These are phyloP conservation scores for Erodium moschatum DNA, from an alignment of 441 rosid species.

Conservation along the genomic window DNA sequence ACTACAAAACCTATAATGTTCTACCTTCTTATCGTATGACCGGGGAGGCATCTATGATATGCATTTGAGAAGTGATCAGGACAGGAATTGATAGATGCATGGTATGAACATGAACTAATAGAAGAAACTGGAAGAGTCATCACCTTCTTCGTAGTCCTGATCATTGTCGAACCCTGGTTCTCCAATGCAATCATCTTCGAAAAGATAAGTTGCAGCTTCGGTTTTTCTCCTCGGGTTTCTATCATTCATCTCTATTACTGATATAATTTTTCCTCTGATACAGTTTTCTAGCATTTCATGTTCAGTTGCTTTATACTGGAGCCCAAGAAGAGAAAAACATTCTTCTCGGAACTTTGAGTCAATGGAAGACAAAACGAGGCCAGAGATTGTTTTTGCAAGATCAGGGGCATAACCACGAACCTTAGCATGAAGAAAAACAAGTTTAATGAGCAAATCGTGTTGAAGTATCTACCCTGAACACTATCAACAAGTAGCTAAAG, in stretches of 20 bases:
- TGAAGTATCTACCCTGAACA: neutral
- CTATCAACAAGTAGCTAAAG: slow-evolving; percentile 1
- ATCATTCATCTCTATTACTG: slow-evolving; percentile 57
- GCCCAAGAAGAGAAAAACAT: slow-evolving; percentile 66
- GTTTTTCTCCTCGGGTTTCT: slow-evolving; percentile 46
- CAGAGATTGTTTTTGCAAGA: slow-evolving; percentile 71
- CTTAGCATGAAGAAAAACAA: slow-evolving; percentile 29
- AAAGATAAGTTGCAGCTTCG: slow-evolving; percentile 48
- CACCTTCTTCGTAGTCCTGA: slow-evolving; percentile 38
- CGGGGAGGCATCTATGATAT: neutral
- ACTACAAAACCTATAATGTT: neutral
- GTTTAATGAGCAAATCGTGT: neutral
- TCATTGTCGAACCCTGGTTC: slow-evolving; percentile 31
- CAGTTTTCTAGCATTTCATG: slow-evolving; percentile 39
- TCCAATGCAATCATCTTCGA: slow-evolving; percentile 34
- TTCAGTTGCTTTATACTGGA: slow-evolving; percentile 33
- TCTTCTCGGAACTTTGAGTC: slow-evolving; percentile 61
- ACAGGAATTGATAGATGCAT: neutral
- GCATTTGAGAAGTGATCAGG: neutral
- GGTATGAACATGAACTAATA: slow-evolving; percentile 22
- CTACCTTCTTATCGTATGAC: neutral
- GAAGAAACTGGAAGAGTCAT: slow-evolving; percentile 24
- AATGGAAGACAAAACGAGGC: slow-evolving; percentile 58
- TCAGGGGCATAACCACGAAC: slow-evolving; percentile 72
- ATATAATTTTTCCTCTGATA: slow-evolving; percentile 55